Evolutionary conservation across 805 yeast species (phyloP).

Genomic region (Scheffersomyces coipomensis): DNA sequence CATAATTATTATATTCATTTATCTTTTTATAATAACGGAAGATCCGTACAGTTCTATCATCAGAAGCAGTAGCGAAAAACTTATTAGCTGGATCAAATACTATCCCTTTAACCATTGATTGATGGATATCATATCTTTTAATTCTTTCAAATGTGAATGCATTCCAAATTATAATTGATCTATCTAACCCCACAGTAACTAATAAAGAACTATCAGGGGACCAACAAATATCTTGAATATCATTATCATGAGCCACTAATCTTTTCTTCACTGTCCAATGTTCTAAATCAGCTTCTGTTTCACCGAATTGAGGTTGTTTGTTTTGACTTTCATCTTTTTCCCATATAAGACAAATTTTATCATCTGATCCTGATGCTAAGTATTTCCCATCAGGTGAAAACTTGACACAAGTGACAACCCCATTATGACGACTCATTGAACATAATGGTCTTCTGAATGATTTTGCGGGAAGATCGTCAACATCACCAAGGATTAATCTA

Average conservation of each 20-base stretch:
- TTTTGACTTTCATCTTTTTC: conserved; percentile 73
- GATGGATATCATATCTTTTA: conserved; percentile 88
- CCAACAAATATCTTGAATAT: conserved; percentile 97
- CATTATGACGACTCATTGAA: conserved; percentile 93
- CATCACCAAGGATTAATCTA: background rate
- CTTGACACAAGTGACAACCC: conserved; percentile 91
- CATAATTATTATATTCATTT: conserved; percentile 59
- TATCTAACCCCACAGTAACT: conserved; percentile 92
- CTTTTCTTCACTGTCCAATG: conserved; percentile 94
- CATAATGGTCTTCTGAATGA: conserved; percentile 58
- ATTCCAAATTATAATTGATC: conserved; percentile 91
- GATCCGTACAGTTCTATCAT: conserved; percentile 86
- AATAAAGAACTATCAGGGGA: conserved; percentile 89
- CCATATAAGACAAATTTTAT: conserved; percentile 88
- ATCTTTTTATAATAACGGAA: conserved; percentile 73
- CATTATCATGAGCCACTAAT: conserved; percentile 95
- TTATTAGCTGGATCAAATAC: conserved; percentile 98
- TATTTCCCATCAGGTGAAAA: conserved; percentile 92
- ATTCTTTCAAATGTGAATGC: conserved; percentile 89
- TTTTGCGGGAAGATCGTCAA: conserved; percentile 15
- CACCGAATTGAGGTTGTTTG: conserved; percentile 68
- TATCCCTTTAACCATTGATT: conserved; percentile 93
- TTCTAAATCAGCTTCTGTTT: conserved; percentile 69
- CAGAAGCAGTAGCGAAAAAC: conserved; percentile 95
- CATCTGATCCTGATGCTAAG: conserved; percentile 94